These are phyloP conservation scores for Trichoderma afroharzianum DNA, from an alignment of 2,329 filamentous ascomycete genomes.

Conservation along the genomic window DNA sequence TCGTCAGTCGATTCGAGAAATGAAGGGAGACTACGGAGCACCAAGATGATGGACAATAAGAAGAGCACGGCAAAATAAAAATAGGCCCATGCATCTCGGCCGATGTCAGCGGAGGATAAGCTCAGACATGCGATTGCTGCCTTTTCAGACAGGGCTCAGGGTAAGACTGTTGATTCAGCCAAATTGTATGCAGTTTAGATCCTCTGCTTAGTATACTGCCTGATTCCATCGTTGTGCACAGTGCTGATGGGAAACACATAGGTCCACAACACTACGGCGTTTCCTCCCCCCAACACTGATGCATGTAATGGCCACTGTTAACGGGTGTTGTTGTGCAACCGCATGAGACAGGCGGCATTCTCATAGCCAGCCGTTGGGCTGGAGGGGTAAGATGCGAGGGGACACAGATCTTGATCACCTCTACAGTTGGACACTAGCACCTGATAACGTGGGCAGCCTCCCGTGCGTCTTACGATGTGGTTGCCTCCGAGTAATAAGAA, in stretches of 20 bases:
- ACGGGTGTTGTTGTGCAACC: background rate
- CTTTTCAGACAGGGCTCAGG: background rate
- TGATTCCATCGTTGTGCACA: background rate
- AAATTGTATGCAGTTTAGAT: background rate
- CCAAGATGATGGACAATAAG: background rate
- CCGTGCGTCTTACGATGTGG: slow-evolving; percentile 1
- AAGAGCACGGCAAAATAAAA: background rate
- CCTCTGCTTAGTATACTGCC: background rate
- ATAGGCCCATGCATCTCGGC: background rate
- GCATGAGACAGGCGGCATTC: slow-evolving; percentile 3
- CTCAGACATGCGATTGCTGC: background rate
- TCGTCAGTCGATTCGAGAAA: background rate
- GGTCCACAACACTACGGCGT: background rate
- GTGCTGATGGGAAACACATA: background rate
- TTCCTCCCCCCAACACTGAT: background rate
- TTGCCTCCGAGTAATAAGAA: background rate
- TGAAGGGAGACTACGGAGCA: background rate
- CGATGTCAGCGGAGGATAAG: background rate
- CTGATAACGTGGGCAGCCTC: background rate
- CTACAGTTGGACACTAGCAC: background rate
- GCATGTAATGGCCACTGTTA: background rate
- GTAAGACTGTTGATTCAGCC: background rate
- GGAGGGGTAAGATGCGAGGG: background rate
- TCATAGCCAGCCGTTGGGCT: background rate
- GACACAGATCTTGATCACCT: background rate